Conservation (phyloP, 2,329 filamentous ascomycete genomes). For the Alternaria triticimaculans region DNA sequence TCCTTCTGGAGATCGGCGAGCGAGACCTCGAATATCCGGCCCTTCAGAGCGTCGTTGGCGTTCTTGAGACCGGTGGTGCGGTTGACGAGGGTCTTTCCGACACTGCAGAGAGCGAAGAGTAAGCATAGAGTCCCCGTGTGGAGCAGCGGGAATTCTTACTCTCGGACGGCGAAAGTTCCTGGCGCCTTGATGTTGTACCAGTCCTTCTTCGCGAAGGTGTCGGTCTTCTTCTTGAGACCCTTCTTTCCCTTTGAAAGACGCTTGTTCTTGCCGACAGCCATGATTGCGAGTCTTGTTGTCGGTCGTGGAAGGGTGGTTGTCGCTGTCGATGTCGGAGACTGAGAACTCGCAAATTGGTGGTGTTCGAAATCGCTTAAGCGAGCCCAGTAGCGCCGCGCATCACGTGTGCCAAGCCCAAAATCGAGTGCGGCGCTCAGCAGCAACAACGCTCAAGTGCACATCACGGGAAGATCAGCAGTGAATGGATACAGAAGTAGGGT, state of each 20-base stretch:
- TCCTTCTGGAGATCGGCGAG: constrained; percentile 99
- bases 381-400: constrained; percentile 15
- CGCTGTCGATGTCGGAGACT: constrained; percentile 39
- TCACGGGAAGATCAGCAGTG: neutral
- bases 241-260: constrained; percentile 99
- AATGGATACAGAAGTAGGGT: neutral
- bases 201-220: constrained; percentile 98
- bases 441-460: neutral
- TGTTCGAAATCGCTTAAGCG: constrained; percentile 12
- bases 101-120: constrained; percentile 65
- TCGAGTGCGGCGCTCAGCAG: neutral
- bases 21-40: constrained; percentile 98
- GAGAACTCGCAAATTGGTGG: constrained; percentile 15
- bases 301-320: constrained; percentile 39
- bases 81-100: constrained; percentile 99
- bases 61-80: constrained; percentile 99
- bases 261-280: constrained; percentile 98
- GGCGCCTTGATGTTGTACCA: constrained; percentile 99
- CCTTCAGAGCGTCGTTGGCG: constrained; percentile 98
- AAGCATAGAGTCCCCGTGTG: constrained; percentile 33
- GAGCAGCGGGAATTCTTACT: constrained; percentile 69
- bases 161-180: constrained; percentile 92
- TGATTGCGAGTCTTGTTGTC: constrained; percentile 65
- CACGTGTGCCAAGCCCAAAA: constrained; percentile 16
- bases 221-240: constrained; percentile 99